Conservation (phyloP, 495 filamentous ascomycete species). For the Penicillium argentinense region DNA sequence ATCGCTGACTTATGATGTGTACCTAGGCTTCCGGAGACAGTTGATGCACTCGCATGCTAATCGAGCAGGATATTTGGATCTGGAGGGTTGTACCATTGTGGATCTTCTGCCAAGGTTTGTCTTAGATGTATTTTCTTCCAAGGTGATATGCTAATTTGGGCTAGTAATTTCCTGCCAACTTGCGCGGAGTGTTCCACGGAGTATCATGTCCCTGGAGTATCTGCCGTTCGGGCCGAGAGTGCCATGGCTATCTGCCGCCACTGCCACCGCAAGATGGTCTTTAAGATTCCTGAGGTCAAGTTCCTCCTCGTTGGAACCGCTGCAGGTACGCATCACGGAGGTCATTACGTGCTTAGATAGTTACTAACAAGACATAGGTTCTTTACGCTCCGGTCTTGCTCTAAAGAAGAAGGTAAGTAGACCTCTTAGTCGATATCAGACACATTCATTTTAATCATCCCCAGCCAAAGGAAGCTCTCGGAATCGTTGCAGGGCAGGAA, state of each 20-base stretch:
- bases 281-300: constrained; percentile 77
- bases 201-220: constrained; percentile 61
- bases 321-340: constrained; percentile 30
- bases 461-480: constrained; percentile 64
- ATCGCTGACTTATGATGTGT: not conserved
- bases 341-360: not conserved
- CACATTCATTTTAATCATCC: constrained; percentile 1
- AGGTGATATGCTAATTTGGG: constrained; percentile 1
- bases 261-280: constrained; percentile 79
- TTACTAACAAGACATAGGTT: constrained; percentile 26
- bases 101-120: constrained; percentile 77
- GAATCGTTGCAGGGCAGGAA: constrained; percentile 76
- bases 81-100: constrained; percentile 72
- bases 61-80: constrained; percentile 80
- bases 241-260: constrained; percentile 75
- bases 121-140: too few relatives aligned
- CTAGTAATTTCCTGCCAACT: constrained; percentile 77
- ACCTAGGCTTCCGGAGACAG: constrained; percentile 65
- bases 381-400: constrained; percentile 42
- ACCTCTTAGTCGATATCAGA: not conserved
- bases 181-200: constrained; percentile 77
- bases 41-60: constrained; percentile 74
- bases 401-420: constrained; percentile 51
- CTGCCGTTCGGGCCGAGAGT: constrained; percentile 72
- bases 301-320: constrained; percentile 70